Evolutionary conservation across 208 protist genomes (phyloP), one percentile per base, ranked within the genome.

Genomic region (Trypanosoma mega): DNA sequence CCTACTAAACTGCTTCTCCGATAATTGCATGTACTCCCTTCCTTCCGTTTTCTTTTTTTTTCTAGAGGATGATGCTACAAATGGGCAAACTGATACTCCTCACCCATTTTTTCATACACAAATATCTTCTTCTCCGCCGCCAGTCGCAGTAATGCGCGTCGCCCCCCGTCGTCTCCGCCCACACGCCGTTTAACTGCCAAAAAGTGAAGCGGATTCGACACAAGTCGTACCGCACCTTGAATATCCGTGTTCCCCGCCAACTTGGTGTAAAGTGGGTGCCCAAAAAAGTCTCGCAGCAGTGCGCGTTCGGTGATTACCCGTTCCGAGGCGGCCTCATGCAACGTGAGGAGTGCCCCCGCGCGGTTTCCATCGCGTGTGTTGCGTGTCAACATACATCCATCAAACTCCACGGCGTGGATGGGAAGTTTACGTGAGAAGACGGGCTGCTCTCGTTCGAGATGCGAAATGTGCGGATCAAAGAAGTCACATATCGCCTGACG

Each of bases 251-350:
- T 73, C 27, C 64, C 52, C 18, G 27, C 30, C 0, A 89, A 12
- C 18, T 75, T 67, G 7, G 41, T 50, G 59, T 91, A 90, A 3
- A 86, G 24, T 6, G 71, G 50, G 6, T 72, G 78, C 26, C 62
- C 37, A 52, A 87, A 90, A 16, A 90, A 87, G 23, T 86, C 69
- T 5, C 80, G 61, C 76, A 87, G 80, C 53, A 90, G 62, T 11
- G 51, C 52, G 24, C 85, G 76, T 45, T 90, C 61, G 9, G 48
- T 44, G 11, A 94, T 63, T 3, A 18, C 20, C 0, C 48, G n/a
- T 12, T 88, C 80, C 30, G 45, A 80, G 7, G 82, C 63, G 3
- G 11, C 34, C 3, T 83, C 73, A 55, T 87, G 77, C 16, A 78
- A 76, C 1, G 82, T 89, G 24, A 95, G 23, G 20, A 91, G 57